These are phyloP conservation scores for Candida broadrunensis DNA, from an alignment of 805 yeast genomes.

Conservation along the genomic window DNA sequence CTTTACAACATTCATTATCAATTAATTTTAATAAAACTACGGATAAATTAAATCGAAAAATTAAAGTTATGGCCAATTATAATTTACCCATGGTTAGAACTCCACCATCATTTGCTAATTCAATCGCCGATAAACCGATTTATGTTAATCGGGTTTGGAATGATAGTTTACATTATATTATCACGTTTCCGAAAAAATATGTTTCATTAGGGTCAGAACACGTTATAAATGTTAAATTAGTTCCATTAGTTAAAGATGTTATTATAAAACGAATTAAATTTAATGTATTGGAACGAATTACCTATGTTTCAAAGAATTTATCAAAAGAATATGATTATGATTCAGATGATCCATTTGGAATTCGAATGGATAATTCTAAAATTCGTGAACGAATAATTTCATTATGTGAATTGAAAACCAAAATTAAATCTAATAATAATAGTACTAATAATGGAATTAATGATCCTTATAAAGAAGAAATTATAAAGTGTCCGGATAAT, in stretches of 20 bases:
- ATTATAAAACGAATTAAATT: constrained; percentile 61
- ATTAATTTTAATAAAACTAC: constrained; percentile 37
- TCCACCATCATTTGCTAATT: constrained; percentile 56
- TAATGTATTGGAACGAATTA: constrained; percentile 63
- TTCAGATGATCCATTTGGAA: constrained; percentile 24
- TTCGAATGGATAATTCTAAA: constrained; percentile 16
- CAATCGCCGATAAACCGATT: constrained; percentile 66
- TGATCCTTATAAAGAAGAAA: constrained; percentile 58
- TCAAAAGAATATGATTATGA: constrained; percentile 41
- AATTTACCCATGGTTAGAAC: constrained; percentile 49
- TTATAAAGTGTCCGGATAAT: constrained; percentile 55
- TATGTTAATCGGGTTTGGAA: constrained; percentile 77
- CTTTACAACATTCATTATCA: constrained; percentile 40
- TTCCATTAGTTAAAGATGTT: constrained; percentile 63
- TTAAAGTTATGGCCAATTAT: constrained; percentile 27
- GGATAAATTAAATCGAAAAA: constrained; percentile 32
- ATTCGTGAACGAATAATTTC: constrained; percentile 54
- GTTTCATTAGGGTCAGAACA: constrained; percentile 59
- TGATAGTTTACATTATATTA: constrained; percentile 65
- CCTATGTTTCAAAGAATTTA: constrained; percentile 57
- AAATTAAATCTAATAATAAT: constrained; percentile 26
- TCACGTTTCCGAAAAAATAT: constrained; percentile 68
- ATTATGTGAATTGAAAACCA: constrained; percentile 63
- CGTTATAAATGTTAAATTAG: constrained; percentile 61
- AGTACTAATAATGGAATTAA: constrained; percentile 18